Conservation (phyloP, 345 rosid species). For the Pistacia vera region DNA sequence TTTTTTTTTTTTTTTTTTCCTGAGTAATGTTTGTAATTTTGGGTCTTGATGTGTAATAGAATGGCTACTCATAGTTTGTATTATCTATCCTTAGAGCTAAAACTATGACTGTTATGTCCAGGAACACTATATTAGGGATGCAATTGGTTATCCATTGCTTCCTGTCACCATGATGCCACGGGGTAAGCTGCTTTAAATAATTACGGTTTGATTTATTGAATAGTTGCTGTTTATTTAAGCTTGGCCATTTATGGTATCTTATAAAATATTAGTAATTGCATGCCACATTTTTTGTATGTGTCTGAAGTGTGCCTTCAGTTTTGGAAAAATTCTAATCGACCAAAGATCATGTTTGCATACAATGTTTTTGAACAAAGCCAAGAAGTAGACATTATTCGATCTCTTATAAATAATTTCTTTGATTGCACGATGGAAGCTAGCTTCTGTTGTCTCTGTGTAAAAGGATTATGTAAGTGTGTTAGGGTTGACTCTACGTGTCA, state of each 20-base stretch:
- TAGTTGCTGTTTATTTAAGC: not conserved
- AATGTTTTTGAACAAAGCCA: too few species aligned
- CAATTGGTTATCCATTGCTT: conserved; percentile 88
- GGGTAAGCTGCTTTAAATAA: conserved; percentile 53
- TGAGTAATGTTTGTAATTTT: not conserved
- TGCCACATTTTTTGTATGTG: not conserved
- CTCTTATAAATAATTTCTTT: not conserved
- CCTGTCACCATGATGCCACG: conserved; percentile 59
- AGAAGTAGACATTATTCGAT: not conserved
- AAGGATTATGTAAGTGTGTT: too few species aligned
- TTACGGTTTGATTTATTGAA: not conserved
- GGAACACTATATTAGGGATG: conserved; percentile 76
- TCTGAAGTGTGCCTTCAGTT: not conserved
- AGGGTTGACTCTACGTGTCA: too few species aligned
- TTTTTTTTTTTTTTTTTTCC: too few species aligned
- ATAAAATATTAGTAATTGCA: not conserved
- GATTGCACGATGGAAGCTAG: too few species aligned
- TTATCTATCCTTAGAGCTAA: conserved; percentile 6
- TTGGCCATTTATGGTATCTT: not conserved
- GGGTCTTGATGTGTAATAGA: not conserved
- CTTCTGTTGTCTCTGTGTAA: too few species aligned
- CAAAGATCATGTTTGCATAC: conserved; percentile 15
- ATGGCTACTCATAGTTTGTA: not conserved
- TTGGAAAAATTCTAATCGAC: not conserved
- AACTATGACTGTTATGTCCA: conserved; percentile 28